Conservation (phyloP, 768 basidiomycete genomes). For the Boletus edulis region DNA sequence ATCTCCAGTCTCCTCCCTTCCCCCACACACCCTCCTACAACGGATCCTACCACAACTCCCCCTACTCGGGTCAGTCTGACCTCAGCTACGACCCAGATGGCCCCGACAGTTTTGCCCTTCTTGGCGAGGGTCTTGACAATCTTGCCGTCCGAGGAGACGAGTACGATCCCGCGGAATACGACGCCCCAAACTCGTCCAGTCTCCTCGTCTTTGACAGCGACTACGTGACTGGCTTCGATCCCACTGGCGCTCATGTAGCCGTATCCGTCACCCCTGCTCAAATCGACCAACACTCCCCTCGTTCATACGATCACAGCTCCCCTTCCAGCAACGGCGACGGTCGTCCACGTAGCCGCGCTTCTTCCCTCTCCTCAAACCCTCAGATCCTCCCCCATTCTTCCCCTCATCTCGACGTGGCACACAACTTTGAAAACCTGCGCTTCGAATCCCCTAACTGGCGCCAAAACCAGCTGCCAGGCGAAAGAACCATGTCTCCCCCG, state of each 20-base stretch:
- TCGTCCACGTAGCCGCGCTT: conserved; percentile 55
- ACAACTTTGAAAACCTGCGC: conserved; percentile 57
- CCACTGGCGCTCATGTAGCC: conserved; percentile 33
- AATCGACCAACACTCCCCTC: conserved; percentile 37
- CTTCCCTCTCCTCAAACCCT: conserved; percentile 63
- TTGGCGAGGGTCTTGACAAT: conserved; percentile 43
- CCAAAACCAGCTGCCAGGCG: conserved; percentile 43
- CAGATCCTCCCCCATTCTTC: conserved; percentile 44
- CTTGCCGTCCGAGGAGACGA: conserved; percentile 38
- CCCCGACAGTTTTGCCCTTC: conserved; percentile 46
- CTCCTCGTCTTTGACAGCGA: conserved; percentile 62
- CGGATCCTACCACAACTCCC: conserved; percentile 69
- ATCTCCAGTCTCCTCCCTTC: conserved; percentile 38
- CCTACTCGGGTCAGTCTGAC: conserved; percentile 69
- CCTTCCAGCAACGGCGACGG: conserved; percentile 59
- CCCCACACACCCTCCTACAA: conserved; percentile 57
- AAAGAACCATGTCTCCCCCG: conserved; percentile 36
- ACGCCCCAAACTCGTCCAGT: conserved; percentile 47
- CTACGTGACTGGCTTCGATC: conserved; percentile 37
- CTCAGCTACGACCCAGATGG: conserved; percentile 52
- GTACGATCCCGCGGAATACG: conserved; percentile 77
- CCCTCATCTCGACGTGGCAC: conserved; percentile 55
- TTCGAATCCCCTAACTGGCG: conserved; percentile 67
- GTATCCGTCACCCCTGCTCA: conserved; percentile 37
- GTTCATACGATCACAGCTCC: conserved; percentile 61